Conservation (phyloP, 1,139 yeast genomes). For the Suhomyces choctaworum region DNA sequence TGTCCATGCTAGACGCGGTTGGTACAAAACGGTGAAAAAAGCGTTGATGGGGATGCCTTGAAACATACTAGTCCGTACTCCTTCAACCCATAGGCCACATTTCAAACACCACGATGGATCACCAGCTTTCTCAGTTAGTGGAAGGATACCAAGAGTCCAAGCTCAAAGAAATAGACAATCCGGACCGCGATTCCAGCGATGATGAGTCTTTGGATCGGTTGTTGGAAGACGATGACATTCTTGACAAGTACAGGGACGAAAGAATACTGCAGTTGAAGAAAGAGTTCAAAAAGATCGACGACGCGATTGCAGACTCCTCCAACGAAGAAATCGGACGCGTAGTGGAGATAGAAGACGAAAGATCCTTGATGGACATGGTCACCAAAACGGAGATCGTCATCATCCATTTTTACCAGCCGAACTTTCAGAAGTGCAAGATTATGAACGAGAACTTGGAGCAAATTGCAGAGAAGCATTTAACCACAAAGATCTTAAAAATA, state of each 20-base stretch:
- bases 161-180: slow-evolving; percentile 26
- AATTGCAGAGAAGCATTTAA: slow-evolving; percentile 57
- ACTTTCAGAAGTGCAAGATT: slow-evolving; percentile 57
- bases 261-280: slow-evolving; percentile 49
- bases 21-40: slow-evolving; percentile 3
- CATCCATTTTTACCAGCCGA: slow-evolving; percentile 65
- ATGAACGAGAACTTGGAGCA: slow-evolving; percentile 54
- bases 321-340: slow-evolving; percentile 46
- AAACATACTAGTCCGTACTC: too few species aligned
- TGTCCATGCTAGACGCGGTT: slow-evolving; percentile 16
- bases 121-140: slow-evolving; percentile 33
- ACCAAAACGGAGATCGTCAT: slow-evolving; percentile 46
- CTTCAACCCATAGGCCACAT: too few species aligned
- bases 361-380: slow-evolving; percentile 54
- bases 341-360: slow-evolving; percentile 47
- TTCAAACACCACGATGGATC: slow-evolving; percentile 25
- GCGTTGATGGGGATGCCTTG: too few species aligned
- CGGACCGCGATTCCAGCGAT: slow-evolving; percentile 32
- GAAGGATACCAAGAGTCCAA: slow-evolving; percentile 45
- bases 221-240: slow-evolving; percentile 33
- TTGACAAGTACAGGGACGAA: slow-evolving; percentile 46
- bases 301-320: slow-evolving; percentile 27
- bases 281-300: slow-evolving; percentile 44
- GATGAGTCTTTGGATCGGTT: slow-evolving; percentile 27
- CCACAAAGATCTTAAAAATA: slow-evolving; percentile 55